Conservation (phyloP, 1,284 basidiomycete genomes). For the Entoloma clypeatum region DNA sequence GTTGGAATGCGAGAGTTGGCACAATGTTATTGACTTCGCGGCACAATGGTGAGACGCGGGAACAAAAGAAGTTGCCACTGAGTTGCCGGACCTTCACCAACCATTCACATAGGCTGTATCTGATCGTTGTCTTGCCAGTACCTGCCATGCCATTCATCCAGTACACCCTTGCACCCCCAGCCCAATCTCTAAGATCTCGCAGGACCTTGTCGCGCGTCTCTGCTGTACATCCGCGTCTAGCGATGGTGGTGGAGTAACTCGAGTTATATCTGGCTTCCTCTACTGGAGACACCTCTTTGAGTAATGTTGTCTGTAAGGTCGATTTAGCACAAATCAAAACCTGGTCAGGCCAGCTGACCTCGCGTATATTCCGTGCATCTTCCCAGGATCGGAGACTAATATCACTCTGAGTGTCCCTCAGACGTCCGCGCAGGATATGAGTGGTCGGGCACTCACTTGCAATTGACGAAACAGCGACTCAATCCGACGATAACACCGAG, state of each 20-base stretch:
- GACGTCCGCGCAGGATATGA: neutral
- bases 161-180: neutral
- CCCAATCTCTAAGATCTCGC: neutral
- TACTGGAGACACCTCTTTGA: too few relatives aligned
- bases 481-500: neutral
- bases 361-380: too few relatives aligned
- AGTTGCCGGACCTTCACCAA: neutral
- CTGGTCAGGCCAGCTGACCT: too few relatives aligned
- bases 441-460: neutral
- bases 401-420: too few relatives aligned
- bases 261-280: too few relatives aligned
- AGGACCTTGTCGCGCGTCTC: neutral
- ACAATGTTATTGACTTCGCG: too few relatives aligned
- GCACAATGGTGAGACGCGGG: too few relatives aligned
- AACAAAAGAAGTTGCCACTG: neutral
- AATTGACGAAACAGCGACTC: neutral
- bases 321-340: too few relatives aligned
- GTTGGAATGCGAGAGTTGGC: too few relatives aligned
- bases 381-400: too few relatives aligned
- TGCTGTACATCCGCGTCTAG: neutral
- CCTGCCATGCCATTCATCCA: conserved; percentile 2
- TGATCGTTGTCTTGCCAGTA: neutral
- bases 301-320: too few relatives aligned
- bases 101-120: neutral
- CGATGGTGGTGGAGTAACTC: too few relatives aligned